A percentile compares a stretch with the other conserved stretches of the same genome.
phyloP scores from a whole-genome alignment of 768 basidiomycete genomes.

The Clathrus columnatus region DNA sequence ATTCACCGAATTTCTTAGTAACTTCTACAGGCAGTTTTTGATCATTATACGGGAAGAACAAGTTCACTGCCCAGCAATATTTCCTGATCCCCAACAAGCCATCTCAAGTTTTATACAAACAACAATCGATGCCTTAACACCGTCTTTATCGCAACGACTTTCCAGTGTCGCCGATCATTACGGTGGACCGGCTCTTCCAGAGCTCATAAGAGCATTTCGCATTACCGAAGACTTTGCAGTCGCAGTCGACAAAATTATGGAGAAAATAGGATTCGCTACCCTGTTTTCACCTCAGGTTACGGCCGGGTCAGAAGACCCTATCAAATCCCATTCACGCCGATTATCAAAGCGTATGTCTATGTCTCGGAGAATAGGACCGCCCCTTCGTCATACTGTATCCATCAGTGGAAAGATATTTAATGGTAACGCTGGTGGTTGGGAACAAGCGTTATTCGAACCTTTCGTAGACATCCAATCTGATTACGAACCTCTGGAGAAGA shows the following conservation, averaged over 20 bases:
- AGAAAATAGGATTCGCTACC: constrained; percentile 42
- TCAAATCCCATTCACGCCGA: constrained; percentile 15
- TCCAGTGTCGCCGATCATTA: constrained; percentile 58
- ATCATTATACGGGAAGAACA: constrained; percentile 62
- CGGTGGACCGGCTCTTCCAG: constrained; percentile 52
- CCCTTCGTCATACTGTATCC: constrained; percentile 16
- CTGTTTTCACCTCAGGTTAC: constrained; percentile 11
- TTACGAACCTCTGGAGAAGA: constrained; percentile 70
- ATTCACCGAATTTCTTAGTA: constrained; percentile 61
- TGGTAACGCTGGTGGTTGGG: constrained; percentile 44
- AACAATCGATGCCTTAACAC: constrained; percentile 69
- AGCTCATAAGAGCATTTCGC: constrained; percentile 63
- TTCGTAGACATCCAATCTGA: constrained; percentile 88
- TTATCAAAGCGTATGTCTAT: constrained; percentile 25
- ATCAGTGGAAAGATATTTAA: constrained; percentile 32
- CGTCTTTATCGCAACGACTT: constrained; percentile 74
- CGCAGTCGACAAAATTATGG: constrained; percentile 63
- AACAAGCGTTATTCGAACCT: constrained; percentile 85
- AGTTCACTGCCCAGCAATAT: constrained; percentile 69
- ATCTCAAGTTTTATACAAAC: constrained; percentile 78
- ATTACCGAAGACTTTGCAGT: constrained; percentile 79
- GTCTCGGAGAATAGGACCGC: constrained; percentile 22
- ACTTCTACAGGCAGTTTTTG: constrained; percentile 67
- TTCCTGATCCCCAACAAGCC: constrained; percentile 72
- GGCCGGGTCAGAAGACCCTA: constrained; percentile 10